phyloP scores from a whole-genome alignment of 2,329 filamentous ascomycete genomes.

The Westerdykella sp. region DNA sequence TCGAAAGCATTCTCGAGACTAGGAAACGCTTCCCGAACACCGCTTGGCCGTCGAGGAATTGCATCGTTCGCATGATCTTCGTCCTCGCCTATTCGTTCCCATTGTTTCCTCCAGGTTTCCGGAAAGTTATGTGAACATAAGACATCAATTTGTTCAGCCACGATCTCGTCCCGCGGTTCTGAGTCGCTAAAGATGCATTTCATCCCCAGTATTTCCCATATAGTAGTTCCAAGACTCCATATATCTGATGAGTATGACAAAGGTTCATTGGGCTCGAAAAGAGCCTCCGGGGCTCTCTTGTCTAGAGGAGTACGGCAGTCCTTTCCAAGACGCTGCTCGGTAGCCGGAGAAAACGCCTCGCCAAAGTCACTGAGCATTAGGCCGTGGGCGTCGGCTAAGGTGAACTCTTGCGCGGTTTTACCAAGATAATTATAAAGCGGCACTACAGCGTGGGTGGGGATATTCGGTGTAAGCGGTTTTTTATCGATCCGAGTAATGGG shows the following conservation, averaged over 20 bases:
- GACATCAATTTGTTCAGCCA: slow-evolving; percentile 9
- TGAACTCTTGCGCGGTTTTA: slow-evolving; percentile 4
- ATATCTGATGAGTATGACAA: slow-evolving; percentile 10
- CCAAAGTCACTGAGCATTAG: slow-evolving; percentile 10
- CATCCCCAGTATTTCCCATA: slow-evolving; percentile 12
- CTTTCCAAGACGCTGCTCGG: slow-evolving; percentile 8
- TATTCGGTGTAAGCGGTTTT: slow-evolving; percentile 5
- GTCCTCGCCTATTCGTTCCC: slow-evolving; percentile 4
- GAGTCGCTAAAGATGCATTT: slow-evolving; percentile 8
- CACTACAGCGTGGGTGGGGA: slow-evolving; percentile 5
- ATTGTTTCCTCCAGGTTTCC: slow-evolving; percentile 5
- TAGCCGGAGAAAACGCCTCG: slow-evolving; percentile 7
- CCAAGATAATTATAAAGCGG: slow-evolving; percentile 10
- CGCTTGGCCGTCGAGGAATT: slow-evolving; percentile 3
- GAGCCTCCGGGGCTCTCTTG: slow-evolving; percentile 8
- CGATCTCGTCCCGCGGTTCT: slow-evolving; percentile 7
- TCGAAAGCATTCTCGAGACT: slow-evolving; percentile 7
- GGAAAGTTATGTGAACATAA: slow-evolving; percentile 7
- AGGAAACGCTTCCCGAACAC: slow-evolving; percentile 7
- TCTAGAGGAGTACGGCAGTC: slow-evolving; percentile 7
- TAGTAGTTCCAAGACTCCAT: slow-evolving; percentile 10
- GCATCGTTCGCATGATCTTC: background rate
- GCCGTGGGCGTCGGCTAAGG: slow-evolving; percentile 5
- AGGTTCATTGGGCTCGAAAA: slow-evolving; percentile 7
- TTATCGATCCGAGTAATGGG: slow-evolving; percentile 5